Evolutionary conservation across 495 filamentous ascomycete species (phyloP).

Genomic region (Cercophora sp.): DNA sequence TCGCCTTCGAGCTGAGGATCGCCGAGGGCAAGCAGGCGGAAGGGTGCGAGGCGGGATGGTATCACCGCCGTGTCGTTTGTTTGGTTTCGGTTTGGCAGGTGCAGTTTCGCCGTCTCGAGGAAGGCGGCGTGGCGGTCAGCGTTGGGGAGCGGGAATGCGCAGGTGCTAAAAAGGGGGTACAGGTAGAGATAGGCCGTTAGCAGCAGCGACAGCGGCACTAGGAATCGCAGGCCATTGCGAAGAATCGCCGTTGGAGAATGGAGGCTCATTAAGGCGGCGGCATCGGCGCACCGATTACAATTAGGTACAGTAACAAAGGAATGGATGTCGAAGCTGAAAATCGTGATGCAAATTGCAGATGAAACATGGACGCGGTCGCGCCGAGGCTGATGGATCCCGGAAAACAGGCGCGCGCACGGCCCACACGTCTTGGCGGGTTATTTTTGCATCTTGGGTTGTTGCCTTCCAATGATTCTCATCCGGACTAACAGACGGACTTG

Average conservation of each 20-base stretch:
- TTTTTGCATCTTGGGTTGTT: too few relatives aligned
- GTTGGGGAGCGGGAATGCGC: conserved; percentile 67
- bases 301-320: not conserved
- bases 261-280: conserved; percentile 45
- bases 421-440: too few relatives aligned
- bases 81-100: conserved; percentile 19
- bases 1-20: conserved; percentile 97
- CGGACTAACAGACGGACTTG: too few relatives aligned
- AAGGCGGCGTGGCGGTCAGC: conserved; percentile 33
- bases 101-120: conserved; percentile 46
- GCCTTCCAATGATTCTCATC: too few relatives aligned
- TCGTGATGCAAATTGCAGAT: not conserved
- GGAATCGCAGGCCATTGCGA: conserved; percentile 57
- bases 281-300: conserved; percentile 22
- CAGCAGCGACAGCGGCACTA: conserved; percentile 66
- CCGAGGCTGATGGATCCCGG: too few relatives aligned
- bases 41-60: conserved; percentile 54
- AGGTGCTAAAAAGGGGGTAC: conserved; percentile 78
- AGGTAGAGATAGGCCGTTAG: conserved; percentile 78
- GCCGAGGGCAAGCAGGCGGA: conserved; percentile 83
- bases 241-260: conserved; percentile 55
- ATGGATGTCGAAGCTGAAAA: not conserved
- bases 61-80: conserved; percentile 17
- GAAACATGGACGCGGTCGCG: too few relatives aligned
- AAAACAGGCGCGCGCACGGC: too few relatives aligned